phyloP scores from a whole-genome alignment of 2,329 filamentous ascomycete species.

The Aspergillus sp. region DNA sequence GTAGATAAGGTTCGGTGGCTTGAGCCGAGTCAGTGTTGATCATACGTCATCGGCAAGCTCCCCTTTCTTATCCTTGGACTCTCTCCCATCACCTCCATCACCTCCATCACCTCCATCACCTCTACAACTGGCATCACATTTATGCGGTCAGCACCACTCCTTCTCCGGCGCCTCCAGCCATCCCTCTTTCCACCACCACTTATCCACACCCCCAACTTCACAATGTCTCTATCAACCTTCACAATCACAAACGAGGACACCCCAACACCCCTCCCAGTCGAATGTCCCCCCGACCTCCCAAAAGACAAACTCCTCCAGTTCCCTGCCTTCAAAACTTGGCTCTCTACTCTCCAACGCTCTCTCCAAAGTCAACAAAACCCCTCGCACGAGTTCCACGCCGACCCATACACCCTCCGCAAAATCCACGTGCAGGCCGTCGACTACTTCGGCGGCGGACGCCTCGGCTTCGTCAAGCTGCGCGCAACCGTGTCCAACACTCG shows the following conservation, averaged over 20 bases:
- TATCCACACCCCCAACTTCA: neutral
- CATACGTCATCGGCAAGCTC: too few species aligned
- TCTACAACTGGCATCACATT: too few species aligned
- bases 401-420: constrained; percentile 50
- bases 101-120: too few species aligned
- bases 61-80: too few species aligned
- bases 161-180: constrained; percentile 7
- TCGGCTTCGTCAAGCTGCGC: constrained; percentile 58
- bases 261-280: constrained; percentile 37
- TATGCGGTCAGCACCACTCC: too few species aligned
- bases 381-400: constrained; percentile 50
- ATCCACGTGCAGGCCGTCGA: constrained; percentile 56
- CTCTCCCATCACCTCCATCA: too few species aligned
- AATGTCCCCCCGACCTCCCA: constrained; percentile 42
- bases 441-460: constrained; percentile 47
- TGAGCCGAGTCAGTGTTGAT: too few species aligned
- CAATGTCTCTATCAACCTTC: constrained; percentile 41
- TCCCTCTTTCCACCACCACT: neutral
- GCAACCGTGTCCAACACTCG: constrained; percentile 52
- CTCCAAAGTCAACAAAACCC: constrained; percentile 45
- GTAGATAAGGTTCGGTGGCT: too few species aligned
- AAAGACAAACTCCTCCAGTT: constrained; percentile 48
- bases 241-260: constrained; percentile 32
- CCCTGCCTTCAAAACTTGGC: constrained; percentile 56
- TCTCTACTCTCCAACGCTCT: constrained; percentile 48